phyloP scores from a whole-genome alignment of 208 protist species.

The Trypanosoma rangeli region DNA sequence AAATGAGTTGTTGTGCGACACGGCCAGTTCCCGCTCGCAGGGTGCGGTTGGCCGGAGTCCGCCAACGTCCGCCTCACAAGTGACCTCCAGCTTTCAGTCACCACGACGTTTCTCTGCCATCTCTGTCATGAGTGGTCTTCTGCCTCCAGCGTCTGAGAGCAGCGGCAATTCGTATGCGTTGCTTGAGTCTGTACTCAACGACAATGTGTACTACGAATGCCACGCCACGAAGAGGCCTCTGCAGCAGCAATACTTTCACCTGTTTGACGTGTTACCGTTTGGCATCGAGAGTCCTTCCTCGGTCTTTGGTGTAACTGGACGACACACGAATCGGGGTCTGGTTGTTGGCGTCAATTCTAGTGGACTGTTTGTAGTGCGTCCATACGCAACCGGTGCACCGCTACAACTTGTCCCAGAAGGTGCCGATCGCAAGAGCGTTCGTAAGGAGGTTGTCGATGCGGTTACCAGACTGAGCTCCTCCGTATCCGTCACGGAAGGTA shows the following conservation, averaged over 20 bases:
- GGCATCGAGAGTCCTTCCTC: constrained; percentile 41
- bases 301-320: constrained; percentile 54
- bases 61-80: neutral
- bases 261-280: constrained; percentile 62
- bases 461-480: constrained; percentile 8
- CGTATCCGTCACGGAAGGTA: neutral
- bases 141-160: neutral
- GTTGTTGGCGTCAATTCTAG: constrained; percentile 39
- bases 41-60: neutral
- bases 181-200: constrained; percentile 7
- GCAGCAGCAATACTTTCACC: constrained; percentile 47
- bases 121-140: neutral
- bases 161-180: neutral
- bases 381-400: constrained; percentile 31
- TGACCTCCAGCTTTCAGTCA: neutral
- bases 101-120: neutral
- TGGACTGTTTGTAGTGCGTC: constrained; percentile 40
- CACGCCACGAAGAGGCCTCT: constrained; percentile 31
- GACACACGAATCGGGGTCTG: constrained; percentile 60
- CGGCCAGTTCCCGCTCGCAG: neutral
- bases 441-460: neutral
- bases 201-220: constrained; percentile 53
- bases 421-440: constrained; percentile 1
- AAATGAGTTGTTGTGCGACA: constrained; percentile 4
- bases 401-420: constrained; percentile 24